These are phyloP conservation scores for Trichoderma guizhouense DNA, from an alignment of 2,329 filamentous ascomycete species.

Conservation along the genomic window DNA sequence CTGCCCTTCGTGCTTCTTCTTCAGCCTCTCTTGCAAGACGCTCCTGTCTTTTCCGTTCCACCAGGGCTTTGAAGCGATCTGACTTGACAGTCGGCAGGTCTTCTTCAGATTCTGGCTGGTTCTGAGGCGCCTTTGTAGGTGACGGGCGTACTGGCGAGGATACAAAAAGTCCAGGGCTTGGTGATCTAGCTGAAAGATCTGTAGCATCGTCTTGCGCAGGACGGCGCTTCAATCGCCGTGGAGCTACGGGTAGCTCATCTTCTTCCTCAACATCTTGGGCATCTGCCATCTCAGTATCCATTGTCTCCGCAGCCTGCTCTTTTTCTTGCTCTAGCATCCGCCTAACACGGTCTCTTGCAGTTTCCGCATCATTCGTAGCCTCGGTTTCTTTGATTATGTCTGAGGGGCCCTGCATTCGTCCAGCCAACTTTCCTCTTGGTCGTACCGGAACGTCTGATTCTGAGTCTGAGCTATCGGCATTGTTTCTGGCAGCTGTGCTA, in stretches of 20 bases:
- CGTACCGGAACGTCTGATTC: slow-evolving; percentile 38
- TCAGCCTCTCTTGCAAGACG: slow-evolving; percentile 64
- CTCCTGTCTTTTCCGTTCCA: slow-evolving; percentile 71
- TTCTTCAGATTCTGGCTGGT: slow-evolving; percentile 43
- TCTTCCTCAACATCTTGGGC: slow-evolving; percentile 38
- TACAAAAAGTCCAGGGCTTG: slow-evolving; percentile 53
- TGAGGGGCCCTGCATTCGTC: slow-evolving; percentile 53
- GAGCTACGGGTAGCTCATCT: slow-evolving; percentile 39
- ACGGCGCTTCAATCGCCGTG: slow-evolving; percentile 40
- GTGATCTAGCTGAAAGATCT: slow-evolving; percentile 25
- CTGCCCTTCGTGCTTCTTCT: slow-evolving; percentile 47
- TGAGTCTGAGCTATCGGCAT: slow-evolving; percentile 46
- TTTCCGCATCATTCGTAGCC: slow-evolving; percentile 25
- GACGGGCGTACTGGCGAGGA: slow-evolving; percentile 44
- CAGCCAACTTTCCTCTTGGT: slow-evolving; percentile 62
- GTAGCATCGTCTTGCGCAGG: slow-evolving; percentile 30
- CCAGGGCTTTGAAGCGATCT: slow-evolving; percentile 65
- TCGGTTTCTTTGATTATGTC: slow-evolving; percentile 21
- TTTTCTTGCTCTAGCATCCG: slow-evolving; percentile 38
- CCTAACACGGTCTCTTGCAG: slow-evolving; percentile 41
- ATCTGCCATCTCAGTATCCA: slow-evolving; percentile 29
- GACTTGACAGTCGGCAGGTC: slow-evolving; percentile 49
- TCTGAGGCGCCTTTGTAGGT: slow-evolving; percentile 26
- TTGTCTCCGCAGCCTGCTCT: slow-evolving; percentile 26
- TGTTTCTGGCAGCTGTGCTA: slow-evolving; percentile 2